phyloP scores from a whole-genome alignment of 306 rosid species.

The Cercis canadensis region DNA sequence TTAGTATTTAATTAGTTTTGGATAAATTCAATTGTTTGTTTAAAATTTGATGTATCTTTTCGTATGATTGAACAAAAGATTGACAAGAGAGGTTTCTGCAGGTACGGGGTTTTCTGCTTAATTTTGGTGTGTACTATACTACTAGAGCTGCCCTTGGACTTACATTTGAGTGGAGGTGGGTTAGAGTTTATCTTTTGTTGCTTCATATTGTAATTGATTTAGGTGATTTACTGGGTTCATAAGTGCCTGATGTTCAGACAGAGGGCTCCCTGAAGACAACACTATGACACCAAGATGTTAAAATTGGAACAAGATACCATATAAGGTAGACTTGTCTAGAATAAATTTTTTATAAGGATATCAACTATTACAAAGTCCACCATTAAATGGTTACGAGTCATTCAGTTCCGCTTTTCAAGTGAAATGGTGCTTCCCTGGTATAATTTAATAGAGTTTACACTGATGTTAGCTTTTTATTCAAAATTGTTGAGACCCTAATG shows the following conservation, averaged over 20 bases:
- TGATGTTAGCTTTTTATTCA: slow-evolving; percentile 20
- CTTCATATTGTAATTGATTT: slow-evolving; percentile 27
- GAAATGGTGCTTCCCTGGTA: slow-evolving; percentile 22
- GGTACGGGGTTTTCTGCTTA: slow-evolving; percentile 97
- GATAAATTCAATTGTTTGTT: slow-evolving; percentile 15
- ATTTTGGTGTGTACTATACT: slow-evolving; percentile 94
- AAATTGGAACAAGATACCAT: too few relatives aligned
- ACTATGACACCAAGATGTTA: too few relatives aligned
- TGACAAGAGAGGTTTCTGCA: slow-evolving; percentile 51
- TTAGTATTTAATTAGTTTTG: slow-evolving; percentile 12
- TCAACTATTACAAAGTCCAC: neutral
- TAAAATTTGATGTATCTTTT: slow-evolving; percentile 20
- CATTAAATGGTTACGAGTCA: slow-evolving; percentile 14
- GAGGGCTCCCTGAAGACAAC: slow-evolving; percentile 6
- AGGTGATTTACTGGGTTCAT: neutral
- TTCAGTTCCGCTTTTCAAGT: slow-evolving; percentile 20
- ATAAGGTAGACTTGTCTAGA: too few relatives aligned
- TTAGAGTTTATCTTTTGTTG: slow-evolving; percentile 25
- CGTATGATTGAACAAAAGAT: slow-evolving; percentile 26
- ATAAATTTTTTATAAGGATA: slow-evolving; percentile 26
- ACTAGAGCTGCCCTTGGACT: slow-evolving; percentile 97
- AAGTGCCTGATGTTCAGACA: slow-evolving; percentile 21
- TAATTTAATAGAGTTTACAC: slow-evolving; percentile 18
- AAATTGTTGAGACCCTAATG: neutral
- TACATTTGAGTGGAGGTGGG: slow-evolving; percentile 87